Conservation (phyloP, 192 early-diverging fungal genomes). For the Haplosporangium gracile region DNA sequence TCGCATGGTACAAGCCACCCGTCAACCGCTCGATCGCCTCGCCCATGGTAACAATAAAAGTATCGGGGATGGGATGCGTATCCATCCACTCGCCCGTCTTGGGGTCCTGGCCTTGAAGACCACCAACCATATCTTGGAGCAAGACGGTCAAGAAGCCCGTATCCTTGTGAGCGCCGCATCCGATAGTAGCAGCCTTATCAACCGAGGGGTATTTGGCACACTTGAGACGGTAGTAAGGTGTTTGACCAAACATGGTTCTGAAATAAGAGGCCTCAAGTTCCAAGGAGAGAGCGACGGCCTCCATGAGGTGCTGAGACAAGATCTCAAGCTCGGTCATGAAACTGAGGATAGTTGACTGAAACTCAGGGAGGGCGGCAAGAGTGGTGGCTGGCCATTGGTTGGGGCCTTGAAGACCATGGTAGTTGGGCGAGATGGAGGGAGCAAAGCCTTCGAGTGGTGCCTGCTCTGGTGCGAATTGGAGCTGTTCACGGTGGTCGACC, state of each 20-base stretch:
- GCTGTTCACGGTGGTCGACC: slow-evolving; percentile 64
- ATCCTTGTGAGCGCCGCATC: slow-evolving; percentile 72
- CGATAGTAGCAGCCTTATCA: slow-evolving; percentile 25
- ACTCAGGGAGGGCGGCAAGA: slow-evolving; percentile 50
- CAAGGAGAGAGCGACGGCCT: slow-evolving; percentile 63
- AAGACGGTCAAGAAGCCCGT: slow-evolving; percentile 68
- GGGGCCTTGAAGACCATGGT: slow-evolving; percentile 66
- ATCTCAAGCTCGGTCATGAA: slow-evolving; percentile 57
- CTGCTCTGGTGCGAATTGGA: slow-evolving; percentile 68
- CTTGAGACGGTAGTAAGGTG: slow-evolving; percentile 61
- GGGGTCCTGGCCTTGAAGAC: slow-evolving; percentile 72
- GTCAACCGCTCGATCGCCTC: slow-evolving; percentile 69
- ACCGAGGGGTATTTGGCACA: slow-evolving; percentile 61
- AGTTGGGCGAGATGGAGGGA: slow-evolving; percentile 36
- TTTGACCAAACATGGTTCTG: slow-evolving; percentile 52
- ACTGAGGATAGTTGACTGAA: slow-evolving; percentile 55
- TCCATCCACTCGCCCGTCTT: slow-evolving; percentile 70
- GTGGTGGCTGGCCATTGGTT: slow-evolving; percentile 70
- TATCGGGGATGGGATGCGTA: slow-evolving; percentile 64
- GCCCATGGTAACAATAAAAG: slow-evolving; percentile 77
- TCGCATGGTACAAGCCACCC: slow-evolving; percentile 64
- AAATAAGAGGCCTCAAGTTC: slow-evolving; percentile 58
- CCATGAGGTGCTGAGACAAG: slow-evolving; percentile 61
- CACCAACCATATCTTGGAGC: slow-evolving; percentile 69
- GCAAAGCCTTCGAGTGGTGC: slow-evolving; percentile 8